Evolutionary conservation across 2,329 filamentous ascomycete species (phyloP).

Genomic region (Pseudogymnoascus sp.): DNA sequence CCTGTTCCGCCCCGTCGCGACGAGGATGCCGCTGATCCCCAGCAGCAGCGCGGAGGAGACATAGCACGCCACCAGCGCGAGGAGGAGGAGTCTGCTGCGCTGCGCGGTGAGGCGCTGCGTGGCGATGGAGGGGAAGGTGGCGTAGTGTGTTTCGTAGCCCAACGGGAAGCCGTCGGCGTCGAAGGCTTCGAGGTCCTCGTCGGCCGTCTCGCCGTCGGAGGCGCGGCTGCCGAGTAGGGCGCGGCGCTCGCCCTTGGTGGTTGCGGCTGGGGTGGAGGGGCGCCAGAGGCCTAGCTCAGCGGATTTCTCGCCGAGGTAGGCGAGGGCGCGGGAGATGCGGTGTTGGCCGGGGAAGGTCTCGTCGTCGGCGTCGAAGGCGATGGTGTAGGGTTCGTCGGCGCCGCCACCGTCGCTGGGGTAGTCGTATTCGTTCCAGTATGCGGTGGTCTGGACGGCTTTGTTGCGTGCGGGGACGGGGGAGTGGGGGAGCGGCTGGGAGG

Average conservation of each 20-base stretch:
- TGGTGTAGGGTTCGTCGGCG: constrained; percentile 54
- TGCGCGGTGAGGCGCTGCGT: constrained; percentile 44
- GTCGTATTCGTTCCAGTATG: constrained; percentile 84
- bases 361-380: constrained; percentile 62
- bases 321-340: background rate
- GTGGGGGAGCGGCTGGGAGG: constrained; percentile 17
- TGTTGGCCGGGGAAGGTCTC: constrained; percentile 42
- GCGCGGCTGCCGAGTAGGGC: background rate
- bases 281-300: background rate
- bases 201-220: constrained; percentile 16
- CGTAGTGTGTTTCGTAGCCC: constrained; percentile 47
- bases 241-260: background rate
- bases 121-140: constrained; percentile 41
- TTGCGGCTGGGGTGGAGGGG: background rate
- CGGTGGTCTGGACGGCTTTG: constrained; percentile 12
- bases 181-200: constrained; percentile 41
- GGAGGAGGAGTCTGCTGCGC: constrained; percentile 47
- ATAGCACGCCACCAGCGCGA: constrained; percentile 46
- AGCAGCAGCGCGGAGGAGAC: constrained; percentile 54
- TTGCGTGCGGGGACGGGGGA: constrained; percentile 10
- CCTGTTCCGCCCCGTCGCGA: constrained; percentile 58
- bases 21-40: constrained; percentile 54
- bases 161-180: constrained; percentile 39
- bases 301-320: background rate
- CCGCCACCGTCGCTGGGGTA: constrained; percentile 59